These are phyloP conservation scores for Paradendryphiella salina DNA, from an alignment of 2,329 filamentous ascomycete genomes.

Conservation along the genomic window DNA sequence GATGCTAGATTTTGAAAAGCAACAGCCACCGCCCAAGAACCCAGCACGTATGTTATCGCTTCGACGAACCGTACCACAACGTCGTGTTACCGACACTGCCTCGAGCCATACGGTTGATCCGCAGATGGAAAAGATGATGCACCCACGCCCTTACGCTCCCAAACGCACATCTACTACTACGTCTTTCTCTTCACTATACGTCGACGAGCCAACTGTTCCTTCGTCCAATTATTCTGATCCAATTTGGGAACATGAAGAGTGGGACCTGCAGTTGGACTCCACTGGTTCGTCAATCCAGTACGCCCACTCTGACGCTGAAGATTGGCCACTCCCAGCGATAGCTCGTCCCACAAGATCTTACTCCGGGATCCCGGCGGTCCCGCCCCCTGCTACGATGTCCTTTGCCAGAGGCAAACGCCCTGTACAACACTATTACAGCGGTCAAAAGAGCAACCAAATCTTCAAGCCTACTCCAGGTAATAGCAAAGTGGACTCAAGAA, in stretches of 20 bases:
- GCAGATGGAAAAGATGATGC: constrained; percentile 46
- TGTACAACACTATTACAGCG: constrained; percentile 21
- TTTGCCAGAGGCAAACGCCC: constrained; percentile 26
- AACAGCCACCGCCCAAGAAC: constrained; percentile 32
- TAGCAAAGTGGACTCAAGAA: constrained; percentile 22
- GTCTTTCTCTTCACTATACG: constrained; percentile 41
- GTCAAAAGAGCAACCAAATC: constrained; percentile 14
- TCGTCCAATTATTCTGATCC: constrained; percentile 25
- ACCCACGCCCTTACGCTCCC: constrained; percentile 34
- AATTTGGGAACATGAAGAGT: constrained; percentile 26
- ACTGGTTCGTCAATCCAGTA: constrained; percentile 29
- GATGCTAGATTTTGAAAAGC: constrained; percentile 38
- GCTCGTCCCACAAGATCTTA: constrained; percentile 21
- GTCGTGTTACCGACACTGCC: constrained; percentile 24
- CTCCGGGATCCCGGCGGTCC: constrained; percentile 1
- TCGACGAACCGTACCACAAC: constrained; percentile 10
- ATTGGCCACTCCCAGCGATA: constrained; percentile 11
- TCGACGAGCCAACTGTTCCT: constrained; percentile 30
- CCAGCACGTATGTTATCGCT: constrained; percentile 37
- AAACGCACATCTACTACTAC: constrained; percentile 32
- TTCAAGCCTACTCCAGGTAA: constrained; percentile 12
- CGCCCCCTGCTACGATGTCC: constrained; percentile 3
- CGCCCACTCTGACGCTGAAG: constrained; percentile 21
- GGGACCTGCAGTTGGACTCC: constrained; percentile 19
- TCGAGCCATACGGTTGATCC: constrained; percentile 31